These are phyloP conservation scores for Neofusicoccum sp. DNA, from an alignment of 2,329 filamentous ascomycete genomes.

Conservation along the genomic window DNA sequence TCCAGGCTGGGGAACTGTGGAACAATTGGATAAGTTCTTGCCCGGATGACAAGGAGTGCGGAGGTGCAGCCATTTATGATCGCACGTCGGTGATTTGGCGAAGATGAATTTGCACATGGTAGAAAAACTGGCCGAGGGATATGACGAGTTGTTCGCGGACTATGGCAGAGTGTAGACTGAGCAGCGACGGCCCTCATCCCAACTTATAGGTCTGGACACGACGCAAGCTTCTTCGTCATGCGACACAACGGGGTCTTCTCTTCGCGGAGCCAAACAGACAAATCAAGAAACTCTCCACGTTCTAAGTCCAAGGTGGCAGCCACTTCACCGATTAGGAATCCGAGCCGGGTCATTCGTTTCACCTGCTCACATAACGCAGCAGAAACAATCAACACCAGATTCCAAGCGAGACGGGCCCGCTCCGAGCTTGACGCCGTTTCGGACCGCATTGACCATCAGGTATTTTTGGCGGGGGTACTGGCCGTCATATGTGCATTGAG, in stretches of 20 bases:
- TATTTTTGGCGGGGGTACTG: not conserved
- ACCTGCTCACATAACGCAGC: conserved; percentile 1
- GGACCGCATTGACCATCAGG: not conserved
- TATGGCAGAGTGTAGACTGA: not conserved
- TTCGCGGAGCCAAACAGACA: too few species aligned
- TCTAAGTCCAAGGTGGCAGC: too few species aligned
- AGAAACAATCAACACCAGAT: not conserved
- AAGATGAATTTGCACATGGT: conserved; percentile 52
- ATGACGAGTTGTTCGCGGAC: too few species aligned
- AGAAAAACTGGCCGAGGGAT: too few species aligned
- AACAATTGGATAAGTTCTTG: conserved; percentile 46
- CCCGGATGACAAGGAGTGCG: conserved; percentile 45
- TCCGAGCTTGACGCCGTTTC: conserved; percentile 10
- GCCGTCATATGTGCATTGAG: not conserved
- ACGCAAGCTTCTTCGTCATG: too few species aligned
- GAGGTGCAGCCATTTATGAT: conserved; percentile 53
- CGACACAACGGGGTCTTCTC: too few species aligned
- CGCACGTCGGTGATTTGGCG: conserved; percentile 50
- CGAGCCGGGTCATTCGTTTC: too few species aligned
- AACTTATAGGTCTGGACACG: too few species aligned
- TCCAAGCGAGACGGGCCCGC: conserved; percentile 1
- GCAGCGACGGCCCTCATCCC: not conserved
- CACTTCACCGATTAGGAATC: too few species aligned
- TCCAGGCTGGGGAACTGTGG: conserved; percentile 29
- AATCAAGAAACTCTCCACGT: too few species aligned